These are phyloP conservation scores for Nakazawaea peltata DNA, from an alignment of 805 yeast genomes.

Conservation along the genomic window DNA sequence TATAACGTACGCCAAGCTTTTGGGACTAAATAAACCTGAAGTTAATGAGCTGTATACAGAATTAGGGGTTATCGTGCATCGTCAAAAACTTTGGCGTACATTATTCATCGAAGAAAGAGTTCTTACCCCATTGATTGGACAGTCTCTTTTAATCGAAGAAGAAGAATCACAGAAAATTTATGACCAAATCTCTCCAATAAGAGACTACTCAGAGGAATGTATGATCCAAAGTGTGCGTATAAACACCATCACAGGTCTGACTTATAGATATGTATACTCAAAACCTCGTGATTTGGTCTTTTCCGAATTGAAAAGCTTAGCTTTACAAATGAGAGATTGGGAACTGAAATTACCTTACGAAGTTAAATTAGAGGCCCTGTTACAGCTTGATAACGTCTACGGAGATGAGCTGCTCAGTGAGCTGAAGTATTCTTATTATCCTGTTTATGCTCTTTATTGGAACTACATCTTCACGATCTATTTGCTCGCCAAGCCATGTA, in stretches of 20 bases:
- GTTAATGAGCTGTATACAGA: slow-evolving; percentile 30
- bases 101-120: slow-evolving; percentile 27
- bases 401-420: slow-evolving; percentile 6
- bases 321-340: slow-evolving; percentile 28
- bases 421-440: slow-evolving; percentile 11
- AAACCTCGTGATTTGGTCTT: slow-evolving; percentile 21
- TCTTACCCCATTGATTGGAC: slow-evolving; percentile 26
- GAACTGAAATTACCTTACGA: slow-evolving; percentile 24
- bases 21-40: slow-evolving; percentile 31
- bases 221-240: slow-evolving; percentile 23
- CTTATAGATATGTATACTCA: slow-evolving; percentile 25
- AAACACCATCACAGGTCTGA: slow-evolving; percentile 21
- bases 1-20: slow-evolving; percentile 32
- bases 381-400: slow-evolving; percentile 13
- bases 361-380: slow-evolving; percentile 19
- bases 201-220: slow-evolving; percentile 16
- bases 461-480: slow-evolving; percentile 22
- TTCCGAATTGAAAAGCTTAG: slow-evolving; percentile 22
- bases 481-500: slow-evolving; percentile 33
- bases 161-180: slow-evolving; percentile 30
- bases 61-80: slow-evolving; percentile 17
- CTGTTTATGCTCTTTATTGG: slow-evolving; percentile 25
- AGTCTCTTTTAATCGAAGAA: slow-evolving; percentile 27
- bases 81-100: slow-evolving; percentile 28
- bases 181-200: slow-evolving; percentile 13